Conservation (phyloP, 306 rosid genomes). For the Prinsepia uniflora region DNA sequence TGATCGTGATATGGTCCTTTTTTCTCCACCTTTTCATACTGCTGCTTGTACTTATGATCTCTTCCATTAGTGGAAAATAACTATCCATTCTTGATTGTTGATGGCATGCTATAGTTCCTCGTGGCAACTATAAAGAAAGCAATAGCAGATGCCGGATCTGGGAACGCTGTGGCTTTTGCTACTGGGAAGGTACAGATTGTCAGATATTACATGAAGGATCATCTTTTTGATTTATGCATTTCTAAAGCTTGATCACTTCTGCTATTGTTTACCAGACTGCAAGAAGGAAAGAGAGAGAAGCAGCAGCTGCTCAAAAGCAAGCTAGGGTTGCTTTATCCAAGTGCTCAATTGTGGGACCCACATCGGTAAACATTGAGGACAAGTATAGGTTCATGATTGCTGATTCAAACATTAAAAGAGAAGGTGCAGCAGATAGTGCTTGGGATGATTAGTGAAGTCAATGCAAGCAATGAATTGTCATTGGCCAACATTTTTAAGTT, state of each 20-base stretch:
- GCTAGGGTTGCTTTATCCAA: slow-evolving; percentile 57
- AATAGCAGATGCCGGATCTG: slow-evolving; percentile 70
- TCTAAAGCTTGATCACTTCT: slow-evolving; percentile 13
- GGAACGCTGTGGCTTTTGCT: slow-evolving; percentile 60
- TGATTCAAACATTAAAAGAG: slow-evolving; percentile 39
- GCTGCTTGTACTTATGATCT: not conserved
- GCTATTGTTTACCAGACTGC: slow-evolving; percentile 51
- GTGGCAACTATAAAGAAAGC: slow-evolving; percentile 82
- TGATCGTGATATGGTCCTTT: slow-evolving; percentile 66
- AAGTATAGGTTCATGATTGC: slow-evolving; percentile 77
- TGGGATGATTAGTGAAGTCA: slow-evolving; percentile 62
- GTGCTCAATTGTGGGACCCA: slow-evolving; percentile 41
- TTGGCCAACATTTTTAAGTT: slow-evolving; percentile 23
- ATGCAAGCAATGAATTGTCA: slow-evolving; percentile 24
- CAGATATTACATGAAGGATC: not conserved
- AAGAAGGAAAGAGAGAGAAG: slow-evolving; percentile 87
- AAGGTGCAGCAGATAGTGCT: slow-evolving; percentile 84
- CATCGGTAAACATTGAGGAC: slow-evolving; percentile 65
- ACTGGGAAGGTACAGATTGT: slow-evolving; percentile 61
- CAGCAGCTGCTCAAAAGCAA: slow-evolving; percentile 74
- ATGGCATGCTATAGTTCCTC: slow-evolving; percentile 50
- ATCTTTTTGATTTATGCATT: not conserved
- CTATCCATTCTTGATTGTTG: slow-evolving; percentile 9
- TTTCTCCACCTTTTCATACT: slow-evolving; percentile 9
- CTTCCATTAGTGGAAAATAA: slow-evolving; percentile 20